Percentiles rank a stretch among this genome's conserved stretches.
These are phyloP conservation scores for Paxillus ammoniavirescens DNA, from an alignment of 768 basidiomycete species.

Conservation along the genomic window DNA sequence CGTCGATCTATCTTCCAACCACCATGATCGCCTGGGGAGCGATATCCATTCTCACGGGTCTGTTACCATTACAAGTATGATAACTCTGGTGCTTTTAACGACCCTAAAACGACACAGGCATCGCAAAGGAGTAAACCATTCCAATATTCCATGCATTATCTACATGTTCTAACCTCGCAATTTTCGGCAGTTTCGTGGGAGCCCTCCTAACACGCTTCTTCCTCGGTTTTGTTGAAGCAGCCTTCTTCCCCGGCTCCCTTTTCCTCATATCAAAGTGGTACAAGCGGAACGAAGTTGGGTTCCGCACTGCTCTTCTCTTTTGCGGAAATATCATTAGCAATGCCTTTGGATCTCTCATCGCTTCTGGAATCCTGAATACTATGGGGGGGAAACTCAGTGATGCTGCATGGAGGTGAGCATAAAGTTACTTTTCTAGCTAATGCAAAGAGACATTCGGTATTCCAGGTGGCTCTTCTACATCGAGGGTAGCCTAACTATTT, in stretches of 20 bases:
- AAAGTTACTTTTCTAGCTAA: not conserved
- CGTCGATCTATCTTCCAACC: slow-evolving; percentile 24
- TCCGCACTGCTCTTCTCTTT: slow-evolving; percentile 37
- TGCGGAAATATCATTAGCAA: slow-evolving; percentile 47
- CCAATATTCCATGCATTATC: not conserved
- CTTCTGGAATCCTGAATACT: slow-evolving; percentile 40
- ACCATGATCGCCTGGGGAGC: slow-evolving; percentile 35
- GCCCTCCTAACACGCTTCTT: slow-evolving; percentile 2
- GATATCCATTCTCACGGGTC: slow-evolving; percentile 38
- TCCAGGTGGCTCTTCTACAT: slow-evolving; percentile 66
- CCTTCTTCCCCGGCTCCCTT: not conserved
- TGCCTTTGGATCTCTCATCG: slow-evolving; percentile 47
- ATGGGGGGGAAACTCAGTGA: slow-evolving; percentile 48
- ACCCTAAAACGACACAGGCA: not conserved
- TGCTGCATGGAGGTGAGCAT: slow-evolving; percentile 45
- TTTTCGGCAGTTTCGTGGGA: not conserved
- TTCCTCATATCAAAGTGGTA: slow-evolving; percentile 13
- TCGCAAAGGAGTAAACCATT: not conserved
- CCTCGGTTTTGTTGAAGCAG: slow-evolving; percentile 4
- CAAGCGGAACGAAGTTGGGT: slow-evolving; percentile 37
- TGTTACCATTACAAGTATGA: slow-evolving; percentile 57
- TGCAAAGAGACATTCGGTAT: no score
- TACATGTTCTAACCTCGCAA: not conserved
- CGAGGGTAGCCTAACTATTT: slow-evolving; percentile 55
- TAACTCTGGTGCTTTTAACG: slow-evolving; percentile 35